Conservation (phyloP, 2,329 filamentous ascomycete species). For the Fusarium haematococcum region DNA sequence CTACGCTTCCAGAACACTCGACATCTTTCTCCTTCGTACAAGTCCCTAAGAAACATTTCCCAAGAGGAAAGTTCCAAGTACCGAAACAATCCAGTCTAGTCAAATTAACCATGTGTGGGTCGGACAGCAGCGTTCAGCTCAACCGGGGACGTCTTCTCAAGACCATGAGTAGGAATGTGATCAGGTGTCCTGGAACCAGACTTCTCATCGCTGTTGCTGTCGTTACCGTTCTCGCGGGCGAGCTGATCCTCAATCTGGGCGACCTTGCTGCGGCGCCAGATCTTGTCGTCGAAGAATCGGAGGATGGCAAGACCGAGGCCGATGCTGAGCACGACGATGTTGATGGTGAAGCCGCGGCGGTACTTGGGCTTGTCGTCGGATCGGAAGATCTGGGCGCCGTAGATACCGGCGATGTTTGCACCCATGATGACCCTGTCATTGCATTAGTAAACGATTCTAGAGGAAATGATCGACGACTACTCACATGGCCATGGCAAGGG, state of each 20-base stretch:
- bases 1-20: background rate
- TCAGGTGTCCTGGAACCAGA: background rate
- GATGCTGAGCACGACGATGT: conserved; percentile 57
- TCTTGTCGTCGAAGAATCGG: conserved; percentile 57
- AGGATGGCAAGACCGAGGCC: conserved; percentile 55
- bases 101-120: conserved; percentile 1
- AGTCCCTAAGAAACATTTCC: background rate
- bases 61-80: background rate
- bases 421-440: conserved; percentile 66
- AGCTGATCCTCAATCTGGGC: conserved; percentile 10
- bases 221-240: conserved; percentile 22
- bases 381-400: conserved; percentile 71
- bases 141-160: conserved; percentile 11
- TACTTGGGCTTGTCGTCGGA: conserved; percentile 63
- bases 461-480: conserved; percentile 8
- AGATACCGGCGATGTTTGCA: conserved; percentile 71
- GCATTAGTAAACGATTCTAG: background rate
- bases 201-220: conserved; percentile 27
- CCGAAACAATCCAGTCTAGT: background rate
- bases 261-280: conserved; percentile 33
- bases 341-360: conserved; percentile 61
- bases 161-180: background rate
- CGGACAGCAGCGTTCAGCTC: conserved; percentile 5
- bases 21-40: background rate
- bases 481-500: conserved; percentile 69